Evolutionary conservation across 768 basidiomycete species (phyloP).

Genomic region (Psilocybe cyanescens): DNA sequence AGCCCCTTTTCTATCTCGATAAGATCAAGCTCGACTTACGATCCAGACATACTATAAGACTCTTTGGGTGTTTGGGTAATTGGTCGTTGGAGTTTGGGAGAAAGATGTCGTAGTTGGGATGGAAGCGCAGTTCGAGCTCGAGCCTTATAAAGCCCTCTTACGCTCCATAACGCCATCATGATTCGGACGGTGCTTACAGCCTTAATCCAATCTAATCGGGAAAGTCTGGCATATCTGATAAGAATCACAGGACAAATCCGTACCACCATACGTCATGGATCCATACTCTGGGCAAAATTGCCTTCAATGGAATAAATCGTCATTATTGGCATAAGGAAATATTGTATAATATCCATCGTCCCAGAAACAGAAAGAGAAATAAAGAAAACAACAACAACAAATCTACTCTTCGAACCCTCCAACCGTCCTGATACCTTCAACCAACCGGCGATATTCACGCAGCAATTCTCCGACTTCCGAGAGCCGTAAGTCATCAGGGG

Average conservation of each 20-base stretch:
- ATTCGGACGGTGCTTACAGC: not conserved
- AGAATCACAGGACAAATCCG: not conserved
- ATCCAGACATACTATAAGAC: constrained; percentile 6
- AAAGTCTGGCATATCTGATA: constrained; percentile 10
- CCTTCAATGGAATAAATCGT: too few relatives aligned
- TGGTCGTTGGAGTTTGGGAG: not conserved
- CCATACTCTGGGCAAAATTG: not conserved
- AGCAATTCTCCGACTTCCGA: constrained; percentile 83
- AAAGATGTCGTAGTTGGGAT: not conserved
- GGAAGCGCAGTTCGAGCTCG: constrained; percentile 10
- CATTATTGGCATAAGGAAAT: not conserved
- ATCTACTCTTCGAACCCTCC: constrained; percentile 59
- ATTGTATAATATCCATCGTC: not conserved
- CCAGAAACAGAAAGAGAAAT: not conserved
- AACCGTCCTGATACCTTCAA: constrained; percentile 61
- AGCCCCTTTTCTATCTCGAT: not conserved
- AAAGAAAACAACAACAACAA: not conserved
- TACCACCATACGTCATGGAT: not conserved
- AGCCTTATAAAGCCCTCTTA: constrained; percentile 7
- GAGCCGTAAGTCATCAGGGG: constrained; percentile 76
- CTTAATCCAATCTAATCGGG: not conserved
- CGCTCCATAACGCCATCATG: constrained; percentile 14
- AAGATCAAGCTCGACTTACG: constrained; percentile 3
- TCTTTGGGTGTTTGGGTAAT: not conserved
- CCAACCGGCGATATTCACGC: constrained; percentile 80